These are phyloP conservation scores for Ballota nigra DNA, from an alignment of 257 asterid species.

Conservation along the genomic window DNA sequence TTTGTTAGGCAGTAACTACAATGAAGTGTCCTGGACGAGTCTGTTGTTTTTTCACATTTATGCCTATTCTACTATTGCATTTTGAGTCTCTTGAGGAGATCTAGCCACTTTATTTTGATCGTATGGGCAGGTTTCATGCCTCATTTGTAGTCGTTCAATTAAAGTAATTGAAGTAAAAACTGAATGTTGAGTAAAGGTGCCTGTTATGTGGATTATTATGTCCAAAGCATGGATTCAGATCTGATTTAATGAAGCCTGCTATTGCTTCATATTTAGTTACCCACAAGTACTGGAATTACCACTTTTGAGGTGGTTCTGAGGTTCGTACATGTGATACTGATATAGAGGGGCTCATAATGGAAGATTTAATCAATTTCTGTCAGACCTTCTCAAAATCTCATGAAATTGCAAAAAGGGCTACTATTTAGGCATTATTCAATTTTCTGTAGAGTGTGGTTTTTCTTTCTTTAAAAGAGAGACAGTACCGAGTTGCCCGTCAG, in stretches of 20 bases:
- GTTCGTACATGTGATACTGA: background rate
- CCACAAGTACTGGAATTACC: slow-evolving; percentile 5
- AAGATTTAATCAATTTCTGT: background rate
- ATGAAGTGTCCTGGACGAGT: background rate
- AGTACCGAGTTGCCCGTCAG: background rate
- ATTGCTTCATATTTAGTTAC: background rate
- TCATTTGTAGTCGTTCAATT: background rate
- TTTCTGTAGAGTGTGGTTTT: background rate
- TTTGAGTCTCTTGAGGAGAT: slow-evolving; percentile 4
- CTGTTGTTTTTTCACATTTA: background rate
- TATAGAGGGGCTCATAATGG: background rate
- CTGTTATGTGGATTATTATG: background rate
- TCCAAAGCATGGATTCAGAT: background rate
- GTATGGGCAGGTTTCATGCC: background rate
- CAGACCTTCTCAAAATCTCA: background rate
- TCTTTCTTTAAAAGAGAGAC: background rate
- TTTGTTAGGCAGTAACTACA: background rate
- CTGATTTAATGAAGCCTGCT: background rate
- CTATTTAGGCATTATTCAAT: background rate
- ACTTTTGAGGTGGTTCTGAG: background rate
- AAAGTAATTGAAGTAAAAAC: background rate
- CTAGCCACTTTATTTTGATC: background rate
- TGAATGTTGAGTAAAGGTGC: background rate
- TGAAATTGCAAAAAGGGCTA: background rate
- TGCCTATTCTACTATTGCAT: background rate